Evolutionary conservation across 1,284 basidiomycete genomes (phyloP), one percentile per base, ranked within the genome.

Genomic region (Rhizoctonia solani): DNA sequence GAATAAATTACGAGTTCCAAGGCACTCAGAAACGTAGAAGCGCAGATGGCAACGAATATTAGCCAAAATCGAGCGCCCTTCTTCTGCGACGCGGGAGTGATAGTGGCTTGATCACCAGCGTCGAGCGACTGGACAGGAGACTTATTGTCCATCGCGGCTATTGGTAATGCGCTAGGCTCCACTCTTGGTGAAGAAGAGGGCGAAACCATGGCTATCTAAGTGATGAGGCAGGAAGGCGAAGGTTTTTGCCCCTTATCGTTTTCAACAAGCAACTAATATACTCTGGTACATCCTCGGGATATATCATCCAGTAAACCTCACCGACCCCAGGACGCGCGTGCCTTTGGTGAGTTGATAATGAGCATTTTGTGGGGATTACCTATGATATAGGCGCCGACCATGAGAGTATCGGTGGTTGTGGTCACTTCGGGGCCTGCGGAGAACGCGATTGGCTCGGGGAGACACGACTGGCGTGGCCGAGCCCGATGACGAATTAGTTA

Each of bases 21-120:
- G 19, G 79, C 77, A 19, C 74, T 74, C n/a, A 79, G 66, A 59
- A 79, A 74, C 6, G 74, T 72, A 21, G 75, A 73, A 14, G 75
- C 71, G 34, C 74, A 75, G 16, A 79, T 70, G 0, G 78, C 71
- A 1, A 75, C 52, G 50, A 80, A 74, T 41, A 79, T 74, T 46
- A 79, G 59, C 77, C 77, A 79, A 70, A 79, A 79, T 30, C 67
- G 47, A 29, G 44, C 42, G 13, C 50, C 41, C 27, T 68, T 59
- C 67, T 50, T 65, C 37, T 11, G 14, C 6, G 66, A n/a, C 8
- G 66, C 29, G 23, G 30, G 54, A 1, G 29, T 8, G 1, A 19
- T 23, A 30, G 46, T 19, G 11, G 49, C 29, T 23, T 53, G n/a
- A 4, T 53, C 59, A 4, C 37, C 49, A 2, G 50, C 50, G 49